phyloP scores from a whole-genome alignment of 306 rosid genomes.

The Mimosa pudica region DNA sequence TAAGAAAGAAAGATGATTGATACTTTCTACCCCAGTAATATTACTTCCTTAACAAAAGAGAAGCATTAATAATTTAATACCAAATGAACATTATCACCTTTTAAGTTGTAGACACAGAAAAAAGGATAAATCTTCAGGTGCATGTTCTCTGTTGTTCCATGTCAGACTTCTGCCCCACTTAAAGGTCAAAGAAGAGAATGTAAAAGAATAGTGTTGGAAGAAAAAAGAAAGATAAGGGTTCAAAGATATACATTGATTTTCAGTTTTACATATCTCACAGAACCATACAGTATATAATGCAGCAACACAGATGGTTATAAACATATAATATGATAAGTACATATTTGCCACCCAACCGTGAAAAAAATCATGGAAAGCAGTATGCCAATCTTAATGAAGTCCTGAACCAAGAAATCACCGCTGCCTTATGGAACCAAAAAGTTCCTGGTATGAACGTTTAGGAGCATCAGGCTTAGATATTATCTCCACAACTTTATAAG shows the following conservation, averaged over 20 bases:
- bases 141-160: not conserved
- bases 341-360: conserved; percentile 36
- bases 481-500: conserved; percentile 90
- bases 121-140: not conserved
- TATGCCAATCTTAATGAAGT: conserved; percentile 25
- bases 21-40: not conserved
- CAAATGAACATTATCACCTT: not conserved
- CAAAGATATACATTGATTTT: conserved; percentile 19
- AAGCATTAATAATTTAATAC: not conserved
- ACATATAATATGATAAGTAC: conserved; percentile 2
- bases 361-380: conserved; percentile 21
- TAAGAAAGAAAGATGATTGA: not conserved
- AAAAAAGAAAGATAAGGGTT: not conserved
- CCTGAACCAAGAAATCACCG: conserved; percentile 38
- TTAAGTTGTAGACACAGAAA: not conserved
- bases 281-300: conserved; percentile 22
- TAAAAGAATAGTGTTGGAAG: not conserved
- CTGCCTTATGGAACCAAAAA: conserved; percentile 79
- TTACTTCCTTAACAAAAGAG: not conserved
- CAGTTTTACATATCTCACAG: conserved; percentile 35
- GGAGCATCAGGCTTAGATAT: conserved; percentile 76
- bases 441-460: conserved; percentile 70
- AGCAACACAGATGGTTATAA: not conserved
- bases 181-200: conserved; percentile 1
- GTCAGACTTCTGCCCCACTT: not conserved